phyloP scores from a whole-genome alignment of 805 yeast species.

The Candida tallmaniae region DNA sequence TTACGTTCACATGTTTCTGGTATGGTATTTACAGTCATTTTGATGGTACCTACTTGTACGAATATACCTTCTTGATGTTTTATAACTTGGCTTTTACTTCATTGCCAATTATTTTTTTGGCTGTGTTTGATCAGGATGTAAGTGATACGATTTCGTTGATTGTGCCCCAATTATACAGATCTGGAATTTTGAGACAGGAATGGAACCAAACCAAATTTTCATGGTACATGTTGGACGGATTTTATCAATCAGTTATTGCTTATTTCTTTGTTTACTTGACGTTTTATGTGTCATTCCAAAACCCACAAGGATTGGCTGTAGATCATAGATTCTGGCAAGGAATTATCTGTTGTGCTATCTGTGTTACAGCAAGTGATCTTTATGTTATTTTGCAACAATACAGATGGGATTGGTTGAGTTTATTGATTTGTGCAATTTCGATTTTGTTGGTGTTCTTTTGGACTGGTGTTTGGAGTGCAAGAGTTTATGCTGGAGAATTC shows the following conservation, averaged over 20 bases:
- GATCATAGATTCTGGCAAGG: conserved; percentile 76
- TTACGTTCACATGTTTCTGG: conserved; percentile 74
- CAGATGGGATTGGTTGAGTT: conserved; percentile 74
- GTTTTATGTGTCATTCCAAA: conserved; percentile 38
- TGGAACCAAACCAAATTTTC: conserved; percentile 60
- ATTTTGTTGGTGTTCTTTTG: conserved; percentile 59
- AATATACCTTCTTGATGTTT: conserved; percentile 73
- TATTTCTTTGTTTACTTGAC: conserved; percentile 65
- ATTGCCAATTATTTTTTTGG: conserved; percentile 69
- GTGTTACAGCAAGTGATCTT: conserved; percentile 61
- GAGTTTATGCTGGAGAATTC: conserved; percentile 50
- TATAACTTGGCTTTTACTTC: conserved; percentile 81
- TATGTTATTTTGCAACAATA: conserved; percentile 65
- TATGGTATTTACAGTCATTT: conserved; percentile 63
- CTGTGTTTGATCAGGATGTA: conserved; percentile 73
- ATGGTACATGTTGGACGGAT: conserved; percentile 63
- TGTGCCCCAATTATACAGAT: conserved; percentile 66
- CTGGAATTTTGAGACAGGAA: conserved; percentile 61
- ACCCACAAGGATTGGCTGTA: conserved; percentile 51
- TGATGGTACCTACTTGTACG: conserved; percentile 74
- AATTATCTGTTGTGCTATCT: conserved; percentile 51
- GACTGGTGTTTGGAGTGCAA: conserved; percentile 75
- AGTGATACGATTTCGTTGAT: conserved; percentile 57
- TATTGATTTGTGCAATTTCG: conserved; percentile 50
- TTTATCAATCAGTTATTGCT: conserved; percentile 66